Base-by-base conservation (phyloP, 2,329 filamentous ascomycete genomes). In the Clonostachys sp. region DNA sequence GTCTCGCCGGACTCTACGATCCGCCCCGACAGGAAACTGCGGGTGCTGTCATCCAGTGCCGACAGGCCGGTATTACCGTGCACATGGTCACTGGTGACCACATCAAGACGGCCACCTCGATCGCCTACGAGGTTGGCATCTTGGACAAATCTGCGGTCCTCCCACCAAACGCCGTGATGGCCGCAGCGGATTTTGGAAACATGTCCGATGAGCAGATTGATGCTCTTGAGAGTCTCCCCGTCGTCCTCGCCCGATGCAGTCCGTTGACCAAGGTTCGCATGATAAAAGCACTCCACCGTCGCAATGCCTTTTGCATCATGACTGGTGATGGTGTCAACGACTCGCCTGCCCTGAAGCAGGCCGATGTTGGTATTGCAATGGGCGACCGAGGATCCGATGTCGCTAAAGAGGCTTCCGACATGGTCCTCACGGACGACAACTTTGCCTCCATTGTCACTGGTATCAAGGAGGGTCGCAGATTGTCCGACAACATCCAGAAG, bases 401-500 rank as follows among this genome's bases (percentile, higher is more conserved):
- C 10, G 85, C 86, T 51, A 89, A 88, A 58, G 84, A 94, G 65
- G 89, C 89, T 4, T 86, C 88, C 2, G 89, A 95, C 59, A 94
- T 95, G 77, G 88, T 95, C 35, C 72, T 95, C 39, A 91, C 88
- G 0, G 89, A 94, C 60, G 89, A 94, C 64, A 91, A 95, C 67
- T 95, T 95, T 61, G 87, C 89, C 12, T 90, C 86, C 30, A 89
- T 88, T 47, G 76, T 88, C 39, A 84, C 81, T n/a, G 84, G 81
- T 34, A 83, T 89, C 42, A 79, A 85, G 60, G 84, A 88, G 63
- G 85, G 85, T 12, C 78, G 85, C 40, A 72, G 84, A 36, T 73
- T 87, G 45, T 85, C 86, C 54, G 83, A 87, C 68, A 88, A 88
- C 53, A 86, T 89, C 51, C 83, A 88, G 60, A 88, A 87, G 71